Evolutionary conservation across 2,329 filamentous ascomycete species (phyloP).

Genomic region (Aureobasidium sp.): DNA sequence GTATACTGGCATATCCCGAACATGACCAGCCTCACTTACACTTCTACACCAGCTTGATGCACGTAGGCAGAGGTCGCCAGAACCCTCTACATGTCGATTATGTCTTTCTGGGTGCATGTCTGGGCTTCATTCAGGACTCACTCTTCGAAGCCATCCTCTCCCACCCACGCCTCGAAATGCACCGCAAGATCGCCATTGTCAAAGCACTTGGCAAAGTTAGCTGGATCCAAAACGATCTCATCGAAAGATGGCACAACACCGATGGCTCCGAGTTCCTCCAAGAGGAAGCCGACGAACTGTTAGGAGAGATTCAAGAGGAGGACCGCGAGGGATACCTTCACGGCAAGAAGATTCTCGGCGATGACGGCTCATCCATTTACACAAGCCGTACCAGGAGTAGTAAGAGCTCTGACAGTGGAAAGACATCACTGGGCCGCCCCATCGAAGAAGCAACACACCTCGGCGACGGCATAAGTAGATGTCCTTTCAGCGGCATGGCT

Average conservation of each 20-base stretch:
- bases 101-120: slow-evolving; percentile 63
- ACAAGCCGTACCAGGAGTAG: background rate
- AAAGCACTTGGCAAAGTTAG: slow-evolving; percentile 73
- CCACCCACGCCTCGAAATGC: slow-evolving; percentile 56
- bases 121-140: slow-evolving; percentile 70
- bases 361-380: background rate
- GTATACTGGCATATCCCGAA: background rate
- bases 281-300: background rate
- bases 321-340: slow-evolving; percentile 6
- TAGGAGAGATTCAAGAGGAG: background rate
- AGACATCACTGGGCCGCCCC: slow-evolving; percentile 8
- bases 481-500: slow-evolving; percentile 4
- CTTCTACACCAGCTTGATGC: slow-evolving; percentile 54
- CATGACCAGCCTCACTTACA: background rate
- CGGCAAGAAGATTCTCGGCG: slow-evolving; percentile 1
- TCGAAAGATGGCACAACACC: slow-evolving; percentile 63
- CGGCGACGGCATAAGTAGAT: background rate
- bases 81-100: slow-evolving; percentile 73
- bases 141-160: slow-evolving; percentile 68
- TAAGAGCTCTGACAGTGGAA: background rate
- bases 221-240: slow-evolving; percentile 82
- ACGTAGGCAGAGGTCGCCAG: slow-evolving; percentile 63
- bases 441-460: slow-evolving; percentile 12
- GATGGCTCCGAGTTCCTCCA: slow-evolving; percentile 2
- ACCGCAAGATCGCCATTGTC: slow-evolving; percentile 62